Percentiles rank a stretch among this genome's conserved stretches.
These are phyloP conservation scores for Claviceps sorghi DNA, from an alignment of 2,329 filamentous ascomycete genomes.

Conservation along the genomic window DNA sequence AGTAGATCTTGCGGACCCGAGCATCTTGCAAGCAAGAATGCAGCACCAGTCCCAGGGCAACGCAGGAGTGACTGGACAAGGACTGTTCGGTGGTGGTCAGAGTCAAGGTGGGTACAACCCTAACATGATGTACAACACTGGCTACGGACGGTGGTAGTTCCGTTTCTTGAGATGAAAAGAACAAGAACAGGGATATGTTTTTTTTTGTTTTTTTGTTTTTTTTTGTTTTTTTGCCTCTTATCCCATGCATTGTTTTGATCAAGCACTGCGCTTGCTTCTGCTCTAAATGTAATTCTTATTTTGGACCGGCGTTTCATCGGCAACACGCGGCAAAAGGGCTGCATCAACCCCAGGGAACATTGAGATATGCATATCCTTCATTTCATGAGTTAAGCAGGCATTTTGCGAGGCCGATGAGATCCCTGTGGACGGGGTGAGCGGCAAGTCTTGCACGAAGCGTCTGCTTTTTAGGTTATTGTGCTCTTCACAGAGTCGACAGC, in stretches of 20 bases:
- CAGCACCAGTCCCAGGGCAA: constrained; percentile 74
- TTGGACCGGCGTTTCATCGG: constrained; percentile 15
- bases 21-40: constrained; percentile 96
- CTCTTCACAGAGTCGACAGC: constrained; percentile 7
- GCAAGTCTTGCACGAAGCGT: constrained; percentile 18
- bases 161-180: neutral
- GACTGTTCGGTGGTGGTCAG: constrained; percentile 76
- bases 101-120: constrained; percentile 90
- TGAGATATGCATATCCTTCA: constrained; percentile 11
- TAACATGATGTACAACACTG: constrained; percentile 67
- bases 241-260: constrained; percentile 8
- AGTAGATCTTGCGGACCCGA: constrained; percentile 99
- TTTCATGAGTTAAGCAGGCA: constrained; percentile 19
- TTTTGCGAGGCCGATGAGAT: constrained; percentile 14
- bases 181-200: constrained; percentile 3
- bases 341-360: constrained; percentile 15
- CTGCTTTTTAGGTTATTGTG: constrained; percentile 11
- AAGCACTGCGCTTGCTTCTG: constrained; percentile 9
- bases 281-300: constrained; percentile 8
- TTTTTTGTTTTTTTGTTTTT: constrained; percentile 9
- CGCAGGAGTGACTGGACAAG: constrained; percentile 61
- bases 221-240: constrained; percentile 6
- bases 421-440: constrained; percentile 13
- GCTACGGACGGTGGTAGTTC: constrained; percentile 52
- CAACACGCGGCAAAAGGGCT: constrained; percentile 10